Evolutionary conservation across 495 filamentous ascomycete genomes (phyloP), one percentile per base, ranked within the genome.

Genomic region (Haplographium delicatum): DNA sequence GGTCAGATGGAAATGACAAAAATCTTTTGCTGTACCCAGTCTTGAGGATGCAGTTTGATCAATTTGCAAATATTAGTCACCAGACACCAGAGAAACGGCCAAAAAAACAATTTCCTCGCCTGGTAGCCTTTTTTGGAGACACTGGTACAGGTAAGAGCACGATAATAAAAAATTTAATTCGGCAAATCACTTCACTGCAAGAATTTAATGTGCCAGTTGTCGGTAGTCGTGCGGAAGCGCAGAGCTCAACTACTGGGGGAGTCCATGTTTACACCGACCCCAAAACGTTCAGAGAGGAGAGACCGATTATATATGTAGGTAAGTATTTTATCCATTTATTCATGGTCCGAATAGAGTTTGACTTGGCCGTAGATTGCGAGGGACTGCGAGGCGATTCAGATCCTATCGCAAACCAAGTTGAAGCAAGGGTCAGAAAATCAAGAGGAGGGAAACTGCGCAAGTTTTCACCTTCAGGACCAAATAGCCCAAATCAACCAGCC

Each of bases 291-390:
- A 39, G 35, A 39, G 16, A 39, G 16, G 35, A 39, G 22, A 39
- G 35, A 20, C 35, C 35, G 35, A 39, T 39, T 19, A 19, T 39
- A 39, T 39, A 39, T 10, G 35, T 39, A 39, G 35, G 35, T 39
- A 39, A 19, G 35, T 39, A 39, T n/a, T n/a, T n/a, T n/a, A n/a
- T n/a, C n/a, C n/a, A n/a, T n/a, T n/a, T n/a, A n/a, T n/a, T n/a
- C n/a, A n/a, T n/a, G n/a, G n/a, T n/a, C n/a, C n/a, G n/a, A n/a
- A n/a, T n/a, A n/a, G n/a, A n/a, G n/a, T n/a, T n/a, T n/a, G n/a
- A n/a, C n/a, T n/a, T n/a, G 9, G 4, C 22, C n/a, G 22, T 39
- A 39, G 35, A 39, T 39, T 39, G 35, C 22, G 35, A 39, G 22
- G 35, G 35, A 39, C 35, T 39, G 16, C 18, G 35, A 10, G 35